Base-by-base conservation (phyloP, 805 yeast genomes). In the Pichia rugopelliculosa region DNA sequence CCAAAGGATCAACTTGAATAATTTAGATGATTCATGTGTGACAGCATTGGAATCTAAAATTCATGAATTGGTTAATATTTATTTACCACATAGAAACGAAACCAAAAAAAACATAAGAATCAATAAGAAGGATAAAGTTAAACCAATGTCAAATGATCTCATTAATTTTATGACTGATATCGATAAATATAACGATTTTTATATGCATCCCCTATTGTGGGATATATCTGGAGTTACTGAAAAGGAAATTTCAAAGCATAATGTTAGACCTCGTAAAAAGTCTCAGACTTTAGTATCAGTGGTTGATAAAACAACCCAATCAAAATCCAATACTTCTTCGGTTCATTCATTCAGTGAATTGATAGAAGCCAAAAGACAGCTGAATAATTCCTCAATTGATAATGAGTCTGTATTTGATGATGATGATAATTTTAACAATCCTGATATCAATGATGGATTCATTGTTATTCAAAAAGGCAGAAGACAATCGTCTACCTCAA, bases 141-240 rank as follows among this genome's bases (percentile, higher is more conserved):
- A 27, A 15, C 18, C 34, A 4, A 6, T n/a, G 15, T 30, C 9
- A n/a, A 27, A 55, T 12, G 53, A 58, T 24, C 20, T 73, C 6
- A 53, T 53, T 3, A 54, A 65, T 23, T 76, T 76, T 51, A 50
- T 70, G 13, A 49, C 46, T 13, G 68, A 73, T 42, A 44, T 62
- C 6, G 57, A 61, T 3, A 56, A 46, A 1, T 76, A 70, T 55
- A 75, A 77, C 49, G 65, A 64, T 18, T 57, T 59, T 6, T 76
- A 74, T 48, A 62, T 76, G 49, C 67, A 63, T 54, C 67, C 64
- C 4, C 41, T 55, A 15, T 42, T 61, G 9, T 54, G 59, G 59
- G 60, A 64, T 9, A 51, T 57, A 10, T 56, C 62, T 25, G 67
- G 64, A 15, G 54, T 48, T 23, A 45, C 43, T 30, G 52, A 46